Conservation (phyloP, 2,329 filamentous ascomycete genomes). For the Calonectria multiphialidica region DNA sequence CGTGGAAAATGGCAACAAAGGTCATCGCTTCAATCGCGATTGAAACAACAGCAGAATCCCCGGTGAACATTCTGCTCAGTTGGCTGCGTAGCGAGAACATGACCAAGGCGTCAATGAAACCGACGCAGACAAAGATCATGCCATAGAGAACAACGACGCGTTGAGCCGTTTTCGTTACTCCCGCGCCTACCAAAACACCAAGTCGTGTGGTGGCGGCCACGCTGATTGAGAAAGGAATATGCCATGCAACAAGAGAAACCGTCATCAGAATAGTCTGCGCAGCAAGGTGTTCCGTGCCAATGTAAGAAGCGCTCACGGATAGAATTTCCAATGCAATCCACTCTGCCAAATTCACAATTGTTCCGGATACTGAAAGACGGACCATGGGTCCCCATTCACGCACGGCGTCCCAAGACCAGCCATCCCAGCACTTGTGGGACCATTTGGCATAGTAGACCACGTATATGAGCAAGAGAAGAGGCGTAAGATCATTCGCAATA, state of each 20-base stretch:
- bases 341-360: conserved; percentile 55
- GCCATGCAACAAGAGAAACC: conserved; percentile 55
- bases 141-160: conserved; percentile 13
- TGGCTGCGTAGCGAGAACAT: conserved; percentile 6
- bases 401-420: conserved; percentile 52
- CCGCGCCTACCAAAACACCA: conserved; percentile 12
- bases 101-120: not conserved
- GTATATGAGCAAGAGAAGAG: conserved; percentile 60
- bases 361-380: conserved; percentile 52
- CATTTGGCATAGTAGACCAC: conserved; percentile 53
- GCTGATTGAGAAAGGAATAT: conserved; percentile 57
- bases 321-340: conserved; percentile 59
- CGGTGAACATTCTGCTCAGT: conserved; percentile 7
- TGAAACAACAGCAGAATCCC: not conserved
- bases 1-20: conserved; percentile 10
- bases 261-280: conserved; percentile 57
- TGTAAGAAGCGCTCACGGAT: conserved; percentile 57
- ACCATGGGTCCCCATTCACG: conserved; percentile 55
- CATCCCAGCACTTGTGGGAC: conserved; percentile 50
- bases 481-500: conserved; percentile 61
- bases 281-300: conserved; percentile 56
- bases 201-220: conserved; percentile 50
- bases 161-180: not conserved
- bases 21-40: conserved; percentile 15
- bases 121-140: not conserved